These are phyloP conservation scores for Wickerhamiella shivajii DNA, from an alignment of 805 yeast genomes.

Conservation along the genomic window DNA sequence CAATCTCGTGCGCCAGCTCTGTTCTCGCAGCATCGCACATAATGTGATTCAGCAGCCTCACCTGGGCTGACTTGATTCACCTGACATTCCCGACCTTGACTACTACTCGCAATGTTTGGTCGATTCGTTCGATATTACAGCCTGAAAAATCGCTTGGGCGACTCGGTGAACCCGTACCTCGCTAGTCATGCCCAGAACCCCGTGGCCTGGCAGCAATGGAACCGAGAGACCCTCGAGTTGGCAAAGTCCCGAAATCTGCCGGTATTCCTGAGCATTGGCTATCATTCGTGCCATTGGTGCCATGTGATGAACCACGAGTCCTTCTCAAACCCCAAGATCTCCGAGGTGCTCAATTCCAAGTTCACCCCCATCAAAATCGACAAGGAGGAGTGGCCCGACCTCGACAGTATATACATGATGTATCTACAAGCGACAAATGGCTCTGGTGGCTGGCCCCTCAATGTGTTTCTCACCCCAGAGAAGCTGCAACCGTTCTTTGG, in stretches of 20 bases:
- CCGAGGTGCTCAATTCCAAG: constrained; percentile 20
- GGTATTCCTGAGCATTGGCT: constrained; percentile 26
- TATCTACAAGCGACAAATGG: constrained; percentile 26
- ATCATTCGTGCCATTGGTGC: constrained; percentile 28
- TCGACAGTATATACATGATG: constrained; percentile 27
- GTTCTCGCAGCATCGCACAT: no score
- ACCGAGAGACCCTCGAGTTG: constrained; percentile 19
- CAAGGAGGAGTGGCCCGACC: constrained; percentile 28
- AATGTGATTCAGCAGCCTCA: no score
- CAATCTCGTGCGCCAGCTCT: constrained; percentile 2
- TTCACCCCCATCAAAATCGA: constrained; percentile 28
- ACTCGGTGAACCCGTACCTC: constrained; percentile 18
- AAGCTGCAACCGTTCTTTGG: constrained; percentile 25
- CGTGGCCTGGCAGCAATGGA: constrained; percentile 29
- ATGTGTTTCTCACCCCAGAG: constrained; percentile 26
- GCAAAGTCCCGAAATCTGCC: constrained; percentile 24
- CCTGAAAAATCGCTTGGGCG: constrained; percentile 9
- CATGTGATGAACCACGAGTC: constrained; percentile 27
- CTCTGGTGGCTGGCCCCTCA: constrained; percentile 30
- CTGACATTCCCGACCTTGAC: no score
- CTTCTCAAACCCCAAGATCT: constrained; percentile 19
- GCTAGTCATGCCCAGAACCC: constrained; percentile 21
- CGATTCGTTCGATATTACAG: background rate
- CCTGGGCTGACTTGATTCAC: no score
- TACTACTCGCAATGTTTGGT: background rate